Percentiles rank a stretch among this genome's conserved stretches.
These are phyloP conservation scores for Lodderomyces metapsilosis DNA, from an alignment of 1,139 yeast species.

Conservation along the genomic window DNA sequence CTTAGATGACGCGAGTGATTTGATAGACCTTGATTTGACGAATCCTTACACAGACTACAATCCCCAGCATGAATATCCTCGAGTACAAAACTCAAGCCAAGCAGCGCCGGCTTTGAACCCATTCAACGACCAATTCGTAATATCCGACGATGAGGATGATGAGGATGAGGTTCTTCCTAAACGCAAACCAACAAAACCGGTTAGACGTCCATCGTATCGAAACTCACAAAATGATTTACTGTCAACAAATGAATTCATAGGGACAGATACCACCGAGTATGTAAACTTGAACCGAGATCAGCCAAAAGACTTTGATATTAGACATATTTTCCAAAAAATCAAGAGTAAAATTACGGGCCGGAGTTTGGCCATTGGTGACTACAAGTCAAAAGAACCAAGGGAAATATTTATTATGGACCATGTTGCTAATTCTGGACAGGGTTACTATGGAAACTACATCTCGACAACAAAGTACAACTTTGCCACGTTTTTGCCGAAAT, in stretches of 20 bases:
- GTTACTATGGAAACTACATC: conserved; percentile 79
- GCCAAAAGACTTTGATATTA: conserved; percentile 52
- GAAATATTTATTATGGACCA: conserved; percentile 66
- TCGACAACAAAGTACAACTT: conserved; percentile 95
- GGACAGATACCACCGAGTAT: conserved; percentile 16
- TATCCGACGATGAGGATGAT: conserved; percentile 33
- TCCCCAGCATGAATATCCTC: conserved; percentile 14
- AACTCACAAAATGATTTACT: background rate
- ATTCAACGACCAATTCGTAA: conserved; percentile 28
- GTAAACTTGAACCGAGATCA: conserved; percentile 21
- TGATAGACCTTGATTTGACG: conserved; percentile 32
- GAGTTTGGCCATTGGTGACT: conserved; percentile 6
- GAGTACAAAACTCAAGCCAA: conserved; percentile 6
- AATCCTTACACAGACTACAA: conserved; percentile 16
- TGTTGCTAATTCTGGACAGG: conserved; percentile 50
- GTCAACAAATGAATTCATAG: background rate
- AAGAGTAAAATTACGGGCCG: conserved; percentile 14
- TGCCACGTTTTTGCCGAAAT: conserved; percentile 93
- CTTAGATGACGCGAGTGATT: conserved; percentile 21
- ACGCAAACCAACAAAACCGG: background rate
- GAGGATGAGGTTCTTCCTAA: conserved; percentile 7
- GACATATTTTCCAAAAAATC: conserved; percentile 38
- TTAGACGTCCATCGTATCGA: background rate
- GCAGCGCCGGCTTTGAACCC: conserved; percentile 10
- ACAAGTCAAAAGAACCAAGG: conserved; percentile 47